Evolutionary conservation across 805 yeast species (phyloP).

Genomic region (Nakazawaea ambrosiae): DNA sequence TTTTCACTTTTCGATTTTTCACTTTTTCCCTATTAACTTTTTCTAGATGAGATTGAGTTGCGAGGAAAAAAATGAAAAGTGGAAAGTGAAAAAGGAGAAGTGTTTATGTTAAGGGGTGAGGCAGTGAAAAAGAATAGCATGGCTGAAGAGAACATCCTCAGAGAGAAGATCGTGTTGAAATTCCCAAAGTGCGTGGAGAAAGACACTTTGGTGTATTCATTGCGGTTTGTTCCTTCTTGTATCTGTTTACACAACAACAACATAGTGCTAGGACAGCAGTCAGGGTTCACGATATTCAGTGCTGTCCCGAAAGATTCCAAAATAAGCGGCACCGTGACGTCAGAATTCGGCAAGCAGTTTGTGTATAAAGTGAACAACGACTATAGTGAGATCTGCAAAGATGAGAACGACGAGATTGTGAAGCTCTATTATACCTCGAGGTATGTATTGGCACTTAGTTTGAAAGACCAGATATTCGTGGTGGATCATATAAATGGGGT

Average conservation of each 20-base stretch:
- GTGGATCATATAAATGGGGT: conserved; percentile 3
- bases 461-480: background rate
- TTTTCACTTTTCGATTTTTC: no score
- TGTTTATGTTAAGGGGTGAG: no score
- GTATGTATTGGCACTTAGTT: conserved; percentile 1
- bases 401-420: background rate
- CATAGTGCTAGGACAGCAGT: conserved; percentile 4
- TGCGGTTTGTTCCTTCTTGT: conserved; percentile 5
- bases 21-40: no score
- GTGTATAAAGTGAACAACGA: background rate
- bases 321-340: background rate
- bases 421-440: background rate
- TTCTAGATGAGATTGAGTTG: no score
- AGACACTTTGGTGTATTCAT: background rate
- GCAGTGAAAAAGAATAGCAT: no score
- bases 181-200: background rate
- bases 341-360: background rate
- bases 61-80: no score
- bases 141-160: no score
- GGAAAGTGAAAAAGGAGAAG: no score
- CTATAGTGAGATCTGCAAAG: background rate
- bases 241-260: conserved; percentile 1
- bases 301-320: background rate
- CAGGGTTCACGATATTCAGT: conserved; percentile 3
- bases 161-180: background rate